Percentiles rank a stretch among this genome's conserved stretches.
Evolutionary conservation across 1,139 yeast species (phyloP).

Genomic region (Blastobotrys buckinghamii): DNA sequence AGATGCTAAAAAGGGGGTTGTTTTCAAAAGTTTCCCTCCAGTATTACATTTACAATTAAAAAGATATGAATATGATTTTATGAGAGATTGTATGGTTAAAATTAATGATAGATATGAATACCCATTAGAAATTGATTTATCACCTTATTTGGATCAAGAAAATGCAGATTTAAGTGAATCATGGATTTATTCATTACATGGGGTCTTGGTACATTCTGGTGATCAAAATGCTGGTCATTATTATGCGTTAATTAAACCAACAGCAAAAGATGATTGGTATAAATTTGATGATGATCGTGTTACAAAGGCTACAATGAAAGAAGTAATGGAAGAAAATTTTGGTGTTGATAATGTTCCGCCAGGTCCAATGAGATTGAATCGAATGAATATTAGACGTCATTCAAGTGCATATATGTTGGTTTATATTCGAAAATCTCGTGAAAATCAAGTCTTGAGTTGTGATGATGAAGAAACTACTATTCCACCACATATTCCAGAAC

Average conservation of each 20-base stretch:
- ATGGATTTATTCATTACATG: slow-evolving; percentile 80
- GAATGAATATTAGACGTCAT: slow-evolving; percentile 50
- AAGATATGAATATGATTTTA: slow-evolving; percentile 90
- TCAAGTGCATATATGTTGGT: slow-evolving; percentile 98
- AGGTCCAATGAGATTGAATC: slow-evolving; percentile 12
- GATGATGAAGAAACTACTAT: slow-evolving; percentile 47
- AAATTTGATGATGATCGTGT: slow-evolving; percentile 95
- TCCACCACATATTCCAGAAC: slow-evolving; percentile 64
- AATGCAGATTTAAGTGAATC: slow-evolving; percentile 46
- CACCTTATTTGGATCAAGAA: slow-evolving; percentile 63
- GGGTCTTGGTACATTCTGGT: slow-evolving; percentile 93
- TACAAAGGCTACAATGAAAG: slow-evolving; percentile 74
- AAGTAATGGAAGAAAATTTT: slow-evolving; percentile 87
- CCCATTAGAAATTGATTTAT: slow-evolving; percentile 75
- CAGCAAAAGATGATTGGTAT: slow-evolving; percentile 67
- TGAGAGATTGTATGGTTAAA: slow-evolving; percentile 82
- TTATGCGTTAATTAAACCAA: slow-evolving; percentile 88
- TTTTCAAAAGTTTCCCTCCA: slow-evolving; percentile 84
- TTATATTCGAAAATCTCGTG: slow-evolving; percentile 63
- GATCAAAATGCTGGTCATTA: slow-evolving; percentile 95
- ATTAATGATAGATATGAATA: slow-evolving; percentile 90
- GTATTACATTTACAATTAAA: slow-evolving; percentile 89
- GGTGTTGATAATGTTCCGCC: slow-evolving; percentile 52
- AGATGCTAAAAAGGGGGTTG: slow-evolving; percentile 96
- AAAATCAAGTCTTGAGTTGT: slow-evolving; percentile 54